Base-by-base conservation (phyloP, 139 green algal species). In the Limnomonas spitsbergensis region DNA sequence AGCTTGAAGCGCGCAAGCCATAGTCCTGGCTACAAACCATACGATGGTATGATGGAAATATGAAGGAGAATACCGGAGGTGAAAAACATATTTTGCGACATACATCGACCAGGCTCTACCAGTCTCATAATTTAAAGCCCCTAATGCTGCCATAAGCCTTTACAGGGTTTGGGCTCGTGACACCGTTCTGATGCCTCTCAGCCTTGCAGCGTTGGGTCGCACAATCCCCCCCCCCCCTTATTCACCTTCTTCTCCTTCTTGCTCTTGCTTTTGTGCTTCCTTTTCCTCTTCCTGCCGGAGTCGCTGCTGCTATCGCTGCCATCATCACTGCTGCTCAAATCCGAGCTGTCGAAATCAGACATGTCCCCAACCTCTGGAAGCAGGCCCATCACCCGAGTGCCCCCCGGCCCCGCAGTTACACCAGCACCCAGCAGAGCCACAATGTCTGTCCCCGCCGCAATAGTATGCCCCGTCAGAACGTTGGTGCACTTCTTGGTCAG, bases 401-500 rank as follows among this genome's bases (percentile, higher is more conserved):
- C 80, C 81, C 53, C 52, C 69, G 9, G 69, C 34, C 66, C 80
- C 42, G 2, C 73, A 70, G 37, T 68, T 61, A 38, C 74, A 20
- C 66, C 78, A 47, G 24, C 38, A 32, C 26, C 71, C 34, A 7
- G n/a, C 27, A 35, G 4, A 9, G 24, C 7, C 56, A 70, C n/a
- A 4, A 70, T 32, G 39, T 69, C 68, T 2, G 37, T 36, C 27
- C 74, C 74, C 40, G 40, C 34, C 31, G 61, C 31, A 1, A 74
- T 69, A 1, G 47, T 82, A 79, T 88, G 83, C 3, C 76, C 75
- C 7, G 87, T 84, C 66, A 91, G 67, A 7, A 85, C 77, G 79
- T 96, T 96, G 47, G 87, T 87, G 86, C 93, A 97, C 89, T 97
- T 91, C 84, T 93, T 94, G 4, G 93, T 96, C 14, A 97, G 87